These are phyloP conservation scores for Xylaria sp. DNA, from an alignment of 2,329 filamentous ascomycete genomes.

Conservation along the genomic window DNA sequence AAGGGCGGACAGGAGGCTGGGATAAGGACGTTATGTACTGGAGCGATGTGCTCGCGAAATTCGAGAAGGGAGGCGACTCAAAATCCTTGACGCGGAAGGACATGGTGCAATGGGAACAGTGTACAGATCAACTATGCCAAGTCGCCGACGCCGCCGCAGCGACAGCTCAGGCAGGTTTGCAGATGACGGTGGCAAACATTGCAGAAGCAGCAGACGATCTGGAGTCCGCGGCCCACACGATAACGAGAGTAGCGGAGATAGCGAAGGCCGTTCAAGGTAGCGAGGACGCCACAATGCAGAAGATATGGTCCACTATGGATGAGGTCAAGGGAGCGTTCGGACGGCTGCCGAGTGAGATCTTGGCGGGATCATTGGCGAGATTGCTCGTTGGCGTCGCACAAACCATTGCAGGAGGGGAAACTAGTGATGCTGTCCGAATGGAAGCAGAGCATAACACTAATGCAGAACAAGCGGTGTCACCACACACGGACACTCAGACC, in stretches of 20 bases:
- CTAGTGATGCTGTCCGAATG: background rate
- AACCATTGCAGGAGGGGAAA: background rate
- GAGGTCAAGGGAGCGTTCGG: constrained; percentile 17
- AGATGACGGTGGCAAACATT: constrained; percentile 11
- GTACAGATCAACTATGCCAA: constrained; percentile 8
- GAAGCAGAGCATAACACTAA: background rate
- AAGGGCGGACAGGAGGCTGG: constrained; percentile 14
- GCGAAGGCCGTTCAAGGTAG: background rate
- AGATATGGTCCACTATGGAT: constrained; percentile 15
- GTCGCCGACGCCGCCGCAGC: constrained; percentile 19
- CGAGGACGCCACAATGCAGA: constrained; percentile 12
- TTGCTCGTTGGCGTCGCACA: constrained; percentile 16
- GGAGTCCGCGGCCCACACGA: constrained; percentile 10
- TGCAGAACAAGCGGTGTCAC: background rate
- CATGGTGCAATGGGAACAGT: constrained; percentile 21
- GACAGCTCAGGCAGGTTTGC: constrained; percentile 18
- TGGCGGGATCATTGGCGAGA: constrained; percentile 12
- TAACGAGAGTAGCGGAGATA: constrained; percentile 19
- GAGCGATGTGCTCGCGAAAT: constrained; percentile 17
- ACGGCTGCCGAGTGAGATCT: constrained; percentile 3
- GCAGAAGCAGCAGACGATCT: constrained; percentile 14
- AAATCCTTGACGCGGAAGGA: constrained; percentile 10
- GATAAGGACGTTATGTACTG: constrained; percentile 24
- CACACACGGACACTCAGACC: constrained; percentile 6
- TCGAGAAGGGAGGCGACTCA: constrained; percentile 16